Evolutionary conservation across 2,329 filamentous ascomycete genomes (phyloP).

Genomic region (Knoxdaviesia capensis): DNA sequence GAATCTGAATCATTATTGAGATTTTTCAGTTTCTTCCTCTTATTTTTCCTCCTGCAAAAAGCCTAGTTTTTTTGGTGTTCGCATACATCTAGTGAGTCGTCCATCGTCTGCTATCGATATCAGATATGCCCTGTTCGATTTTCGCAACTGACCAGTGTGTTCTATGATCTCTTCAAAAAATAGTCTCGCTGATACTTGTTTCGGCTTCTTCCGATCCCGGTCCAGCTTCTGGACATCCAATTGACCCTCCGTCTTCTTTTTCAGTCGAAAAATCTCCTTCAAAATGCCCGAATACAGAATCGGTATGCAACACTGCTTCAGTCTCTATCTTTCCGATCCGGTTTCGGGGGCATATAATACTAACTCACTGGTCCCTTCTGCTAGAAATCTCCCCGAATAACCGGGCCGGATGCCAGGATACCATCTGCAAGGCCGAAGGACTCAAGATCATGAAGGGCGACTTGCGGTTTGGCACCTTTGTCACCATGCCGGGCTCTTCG

Average conservation of each 20-base stretch:
- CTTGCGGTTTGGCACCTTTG: slow-evolving; percentile 55
- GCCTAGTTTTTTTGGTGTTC: too few relatives aligned
- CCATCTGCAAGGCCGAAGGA: slow-evolving; percentile 47
- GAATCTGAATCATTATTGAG: neutral
- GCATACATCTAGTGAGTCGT: too few relatives aligned
- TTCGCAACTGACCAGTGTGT: neutral
- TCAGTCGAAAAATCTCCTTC: slow-evolving; percentile 1
- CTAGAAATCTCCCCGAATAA: slow-evolving; percentile 50
- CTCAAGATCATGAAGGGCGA: slow-evolving; percentile 64
- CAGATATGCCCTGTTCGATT: too few relatives aligned
- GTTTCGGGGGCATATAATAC: neutral
- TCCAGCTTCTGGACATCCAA: too few relatives aligned
- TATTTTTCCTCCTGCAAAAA: neutral
- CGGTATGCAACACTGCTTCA: slow-evolving; percentile 14
- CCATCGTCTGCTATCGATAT: too few relatives aligned
- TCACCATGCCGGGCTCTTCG: slow-evolving; percentile 30
- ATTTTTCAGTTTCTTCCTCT: neutral
- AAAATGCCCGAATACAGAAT: slow-evolving; percentile 26
- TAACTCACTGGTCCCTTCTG: neutral
- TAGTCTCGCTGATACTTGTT: too few relatives aligned
- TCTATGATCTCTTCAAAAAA: neutral
- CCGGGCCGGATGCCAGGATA: slow-evolving; percentile 56
- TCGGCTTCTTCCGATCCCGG: too few relatives aligned
- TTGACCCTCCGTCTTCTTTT: too few relatives aligned
- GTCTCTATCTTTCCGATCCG: neutral